Conservation (phyloP, 768 basidiomycete genomes). For the Phanerochaete carnosa region DNA sequence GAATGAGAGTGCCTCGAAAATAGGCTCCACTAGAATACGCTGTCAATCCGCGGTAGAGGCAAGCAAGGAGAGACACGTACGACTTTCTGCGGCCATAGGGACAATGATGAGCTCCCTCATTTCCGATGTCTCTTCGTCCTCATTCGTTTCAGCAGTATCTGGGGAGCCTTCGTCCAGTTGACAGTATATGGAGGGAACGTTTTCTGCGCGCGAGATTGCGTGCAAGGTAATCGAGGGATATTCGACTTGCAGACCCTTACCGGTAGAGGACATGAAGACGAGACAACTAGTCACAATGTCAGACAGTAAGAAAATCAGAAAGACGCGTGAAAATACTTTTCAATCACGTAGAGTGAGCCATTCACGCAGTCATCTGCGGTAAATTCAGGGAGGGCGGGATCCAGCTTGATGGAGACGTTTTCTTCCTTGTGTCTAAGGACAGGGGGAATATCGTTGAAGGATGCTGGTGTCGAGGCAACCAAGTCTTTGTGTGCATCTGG, state of each 20-base stretch:
- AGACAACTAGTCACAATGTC: slow-evolving; percentile 50
- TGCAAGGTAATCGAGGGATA: slow-evolving; percentile 93
- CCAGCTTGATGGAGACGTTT: slow-evolving; percentile 63
- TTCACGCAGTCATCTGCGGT: slow-evolving; percentile 43
- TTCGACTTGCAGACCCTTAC: slow-evolving; percentile 76
- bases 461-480: slow-evolving; percentile 76
- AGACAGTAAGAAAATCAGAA: background rate
- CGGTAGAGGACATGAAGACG: slow-evolving; percentile 68
- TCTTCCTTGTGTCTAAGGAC: slow-evolving; percentile 73
- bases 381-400: slow-evolving; percentile 67
- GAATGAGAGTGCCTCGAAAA: slow-evolving; percentile 82
- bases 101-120: slow-evolving; percentile 84
- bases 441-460: slow-evolving; percentile 84
- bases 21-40: slow-evolving; percentile 63
- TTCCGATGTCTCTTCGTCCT: slow-evolving; percentile 41
- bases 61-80: slow-evolving; percentile 43
- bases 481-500: slow-evolving; percentile 66
- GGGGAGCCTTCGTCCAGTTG: slow-evolving; percentile 76
- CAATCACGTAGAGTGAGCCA: slow-evolving; percentile 82
- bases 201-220: slow-evolving; percentile 75
- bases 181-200: slow-evolving; percentile 80
- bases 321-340: slow-evolving; percentile 52
- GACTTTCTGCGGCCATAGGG: slow-evolving; percentile 50
- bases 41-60: background rate
- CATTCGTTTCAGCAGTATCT: slow-evolving; percentile 23